Base-by-base conservation (phyloP, 129 eudicot species). In the Mikania micrantha region DNA sequence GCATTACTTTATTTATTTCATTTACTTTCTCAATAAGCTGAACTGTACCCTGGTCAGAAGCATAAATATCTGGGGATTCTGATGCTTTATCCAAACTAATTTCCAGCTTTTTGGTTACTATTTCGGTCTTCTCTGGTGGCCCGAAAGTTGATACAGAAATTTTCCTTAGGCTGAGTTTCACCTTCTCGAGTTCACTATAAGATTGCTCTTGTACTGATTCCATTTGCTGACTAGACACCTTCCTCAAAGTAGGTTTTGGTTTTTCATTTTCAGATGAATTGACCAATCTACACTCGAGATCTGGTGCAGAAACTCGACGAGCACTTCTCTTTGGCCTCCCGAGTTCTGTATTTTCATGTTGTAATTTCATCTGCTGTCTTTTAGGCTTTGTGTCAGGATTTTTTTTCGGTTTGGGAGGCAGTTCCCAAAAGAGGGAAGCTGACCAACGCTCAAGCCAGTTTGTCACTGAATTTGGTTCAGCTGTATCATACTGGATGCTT, bases 391-490 rank as follows among this genome's bases (percentile, higher is more conserved):
- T 21, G 34, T 78, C 75, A n/a, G 60, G 40, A 13, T 7, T 62
- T 71, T 79, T 83, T 70, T 74, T 83, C 15, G 78, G 76, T 3
- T 34, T 79, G 56, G 78, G 75, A 66, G 79, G 73, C 49, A 90
- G 87, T 35, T 76, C 81, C 96, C 96, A 89, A 44, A 85, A 79
- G 72, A 61, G 59, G 50, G 83, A 68, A 48, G 71, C 13, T 27
- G 96, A 86, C 96, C 96, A 89, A 21, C 88, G 85, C 50, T 81
- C 84, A 48, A 89, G 88, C 96, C 94, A 89, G 34, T 72, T 79
- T 74, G 73, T 70, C 10, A 79, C 84, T n/a, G 96, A 83, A 81
- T 89, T 89, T 16, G 87, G 83, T 38, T 86, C 94, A 31, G 42
- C 35, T 36, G 63, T 59, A 71, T 89, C 95, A 36, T 90, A 86